phyloP scores from a whole-genome alignment of 495 filamentous ascomycete genomes.

The Neurospora sp. region DNA sequence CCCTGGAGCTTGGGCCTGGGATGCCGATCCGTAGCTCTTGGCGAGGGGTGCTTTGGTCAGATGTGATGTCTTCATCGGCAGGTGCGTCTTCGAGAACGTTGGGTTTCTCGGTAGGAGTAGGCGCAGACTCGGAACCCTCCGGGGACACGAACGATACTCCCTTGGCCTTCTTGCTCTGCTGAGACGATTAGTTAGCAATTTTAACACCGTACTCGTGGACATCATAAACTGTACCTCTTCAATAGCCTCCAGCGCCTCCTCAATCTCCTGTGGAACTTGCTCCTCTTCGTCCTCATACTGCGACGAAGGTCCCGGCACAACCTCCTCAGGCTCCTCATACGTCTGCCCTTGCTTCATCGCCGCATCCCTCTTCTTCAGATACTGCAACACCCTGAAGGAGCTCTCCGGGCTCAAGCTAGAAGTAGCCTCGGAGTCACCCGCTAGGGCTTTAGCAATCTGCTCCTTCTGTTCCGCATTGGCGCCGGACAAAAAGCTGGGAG shows the following conservation, averaged over 20 bases:
- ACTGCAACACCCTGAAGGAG: neutral
- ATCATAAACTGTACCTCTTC: neutral
- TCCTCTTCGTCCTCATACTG: neutral
- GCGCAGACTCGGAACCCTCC: neutral
- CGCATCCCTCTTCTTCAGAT: neutral
- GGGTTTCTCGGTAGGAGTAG: neutral
- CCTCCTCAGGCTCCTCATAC: conserved; percentile 3
- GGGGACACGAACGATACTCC: neutral
- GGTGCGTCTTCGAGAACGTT: neutral
- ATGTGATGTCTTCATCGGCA: neutral
- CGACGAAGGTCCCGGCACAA: conserved; percentile 1
- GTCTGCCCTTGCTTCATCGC: neutral
- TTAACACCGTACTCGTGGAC: neutral
- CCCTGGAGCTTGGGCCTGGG: neutral
- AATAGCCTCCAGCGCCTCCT: neutral
- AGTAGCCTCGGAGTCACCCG: conserved; percentile 5
- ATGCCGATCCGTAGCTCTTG: neutral
- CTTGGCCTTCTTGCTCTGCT: conserved; percentile 13
- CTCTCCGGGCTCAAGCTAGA: neutral
- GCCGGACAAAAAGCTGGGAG: conserved; percentile 19
- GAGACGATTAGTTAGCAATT: neutral
- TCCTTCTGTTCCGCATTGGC: conserved; percentile 22
- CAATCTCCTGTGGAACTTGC: neutral
- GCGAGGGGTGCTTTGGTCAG: neutral
- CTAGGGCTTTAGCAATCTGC: conserved; percentile 10